Evolutionary conservation across 805 yeast genomes (phyloP), one percentile per base, ranked within the genome.

Genomic region (Lachancea kluyveri): DNA sequence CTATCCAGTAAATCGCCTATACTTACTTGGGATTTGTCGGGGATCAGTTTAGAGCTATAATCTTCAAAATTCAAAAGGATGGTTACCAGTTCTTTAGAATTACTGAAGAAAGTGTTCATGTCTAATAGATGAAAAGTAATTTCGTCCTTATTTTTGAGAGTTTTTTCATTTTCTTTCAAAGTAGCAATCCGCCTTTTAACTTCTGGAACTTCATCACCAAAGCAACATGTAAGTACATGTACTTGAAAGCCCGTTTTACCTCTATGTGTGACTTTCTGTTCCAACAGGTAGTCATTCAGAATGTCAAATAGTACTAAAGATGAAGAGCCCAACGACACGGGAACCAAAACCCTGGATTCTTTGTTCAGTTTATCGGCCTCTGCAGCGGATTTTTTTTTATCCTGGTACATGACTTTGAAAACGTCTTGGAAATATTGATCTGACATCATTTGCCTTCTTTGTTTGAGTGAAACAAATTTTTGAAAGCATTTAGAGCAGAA

Each of bases 401-500:
- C 54, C 26, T 41, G 48, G 28, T 56, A 54, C 19, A 49, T 31
- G 0, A 58, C 59, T 63, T 57, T 59, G 36, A 70, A 86, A 46
- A 77, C 71, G 14, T 82, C 88, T 49, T 84, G 82, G 59, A 71
- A 87, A 33, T 67, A 72, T 9, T 82, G 87, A 41, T 69, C 72
- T 5, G 50, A 42, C 52, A 62, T 66, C 86, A 90, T 76, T 48
- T 70, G 81, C 48, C 80, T 82, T 40, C 95, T 67, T 56, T 84
- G 87, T 54, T 88, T 88, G 15, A 84, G 78, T 36, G 79, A 68
- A 21, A 88, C 65, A 51, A 85, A 88, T 37, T 77, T 68, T 13
- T 70, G 50, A 45, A 85, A 90, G 55, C 97, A 88, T 2, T 29
- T 45, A 17, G 41, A 31, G 34, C 61, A 57, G 29, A 58, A 58